These are phyloP conservation scores for Camelina neglecta DNA, from an alignment of 345 rosid species.

Conservation along the genomic window DNA sequence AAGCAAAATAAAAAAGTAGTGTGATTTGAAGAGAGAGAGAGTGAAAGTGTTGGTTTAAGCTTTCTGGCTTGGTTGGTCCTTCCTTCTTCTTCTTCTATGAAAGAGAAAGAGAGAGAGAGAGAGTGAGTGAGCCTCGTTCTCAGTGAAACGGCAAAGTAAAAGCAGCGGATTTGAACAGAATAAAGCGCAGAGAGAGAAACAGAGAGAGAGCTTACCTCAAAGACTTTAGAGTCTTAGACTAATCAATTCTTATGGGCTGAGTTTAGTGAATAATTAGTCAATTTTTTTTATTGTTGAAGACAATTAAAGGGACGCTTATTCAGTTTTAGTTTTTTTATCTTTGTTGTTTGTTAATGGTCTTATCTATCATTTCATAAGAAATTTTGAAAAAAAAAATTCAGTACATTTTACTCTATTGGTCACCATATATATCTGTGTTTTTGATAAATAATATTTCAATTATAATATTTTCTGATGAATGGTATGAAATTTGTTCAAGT, in stretches of 20 bases:
- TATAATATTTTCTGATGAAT: background rate
- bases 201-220: slow-evolving; percentile 13
- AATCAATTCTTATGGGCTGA: slow-evolving; percentile 32
- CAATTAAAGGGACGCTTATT: too few species aligned
- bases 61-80: slow-evolving; percentile 36
- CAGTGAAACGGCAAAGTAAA: slow-evolving; percentile 69
- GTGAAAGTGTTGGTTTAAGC: slow-evolving; percentile 33
- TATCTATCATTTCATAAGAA: too few species aligned
- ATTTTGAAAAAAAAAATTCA: too few species aligned
- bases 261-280: too few species aligned
- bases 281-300: too few species aligned
- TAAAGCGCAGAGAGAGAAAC: slow-evolving; percentile 64
- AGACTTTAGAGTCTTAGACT: too few species aligned
- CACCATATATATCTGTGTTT: background rate
- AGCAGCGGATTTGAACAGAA: slow-evolving; percentile 72
- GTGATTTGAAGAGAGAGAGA: slow-evolving; percentile 34
- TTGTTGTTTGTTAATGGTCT: too few species aligned
- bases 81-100: slow-evolving; percentile 29
- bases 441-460: background rate
- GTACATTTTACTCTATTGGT: too few species aligned
- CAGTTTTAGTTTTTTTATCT: too few species aligned
- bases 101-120: slow-evolving; percentile 23
- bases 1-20: slow-evolving; percentile 1
- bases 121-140: slow-evolving; percentile 75
- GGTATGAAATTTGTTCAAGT: background rate